A percentile compares a stretch with the other conserved stretches of the same genome.
Conservation (phyloP, 2,329 filamentous ascomycete species). For the Metarhizium anisopliae region DNA sequence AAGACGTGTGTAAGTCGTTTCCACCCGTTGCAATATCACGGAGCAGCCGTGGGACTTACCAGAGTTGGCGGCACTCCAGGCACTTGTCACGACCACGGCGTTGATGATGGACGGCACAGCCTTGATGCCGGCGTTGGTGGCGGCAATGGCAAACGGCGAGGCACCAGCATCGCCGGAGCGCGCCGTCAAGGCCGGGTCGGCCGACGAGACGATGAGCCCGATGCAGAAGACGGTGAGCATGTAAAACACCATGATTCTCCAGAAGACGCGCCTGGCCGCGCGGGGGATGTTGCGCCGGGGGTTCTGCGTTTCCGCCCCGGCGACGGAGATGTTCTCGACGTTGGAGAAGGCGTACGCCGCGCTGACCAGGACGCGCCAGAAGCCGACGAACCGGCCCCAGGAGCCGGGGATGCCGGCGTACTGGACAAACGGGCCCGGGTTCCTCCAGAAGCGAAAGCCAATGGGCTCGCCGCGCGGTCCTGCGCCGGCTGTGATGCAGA, state of each 20-base stretch:
- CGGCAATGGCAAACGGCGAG: conserved; percentile 43
- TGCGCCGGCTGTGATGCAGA: conserved; percentile 8
- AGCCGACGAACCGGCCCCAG: conserved; percentile 38
- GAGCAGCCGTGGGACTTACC: conserved; percentile 2
- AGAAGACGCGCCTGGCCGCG: conserved; percentile 46
- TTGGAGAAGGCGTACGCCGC: conserved; percentile 40
- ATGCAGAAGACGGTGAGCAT: conserved; percentile 42
- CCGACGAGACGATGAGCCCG: conserved; percentile 37
- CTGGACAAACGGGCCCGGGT: conserved; percentile 41
- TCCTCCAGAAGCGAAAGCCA: conserved; percentile 51
- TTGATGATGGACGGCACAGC: conserved; percentile 45
- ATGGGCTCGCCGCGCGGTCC: conserved; percentile 41
- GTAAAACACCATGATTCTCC: conserved; percentile 45
- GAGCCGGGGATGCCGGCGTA: conserved; percentile 41
- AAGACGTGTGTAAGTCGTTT: neutral
- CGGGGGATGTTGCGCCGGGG: conserved; percentile 38
- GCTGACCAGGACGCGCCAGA: conserved; percentile 22
- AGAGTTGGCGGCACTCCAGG: conserved; percentile 12
- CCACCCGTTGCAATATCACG: neutral
- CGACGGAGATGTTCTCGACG: conserved; percentile 39
- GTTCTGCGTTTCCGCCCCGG: conserved; percentile 39
- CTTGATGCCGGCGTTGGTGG: conserved; percentile 39
- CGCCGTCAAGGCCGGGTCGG: conserved; percentile 20
- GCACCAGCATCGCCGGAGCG: conserved; percentile 29
- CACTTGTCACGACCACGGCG: conserved; percentile 29